Evolutionary conservation across 1,284 basidiomycete genomes (phyloP).

Genomic region (Cystobasidium sp.): DNA sequence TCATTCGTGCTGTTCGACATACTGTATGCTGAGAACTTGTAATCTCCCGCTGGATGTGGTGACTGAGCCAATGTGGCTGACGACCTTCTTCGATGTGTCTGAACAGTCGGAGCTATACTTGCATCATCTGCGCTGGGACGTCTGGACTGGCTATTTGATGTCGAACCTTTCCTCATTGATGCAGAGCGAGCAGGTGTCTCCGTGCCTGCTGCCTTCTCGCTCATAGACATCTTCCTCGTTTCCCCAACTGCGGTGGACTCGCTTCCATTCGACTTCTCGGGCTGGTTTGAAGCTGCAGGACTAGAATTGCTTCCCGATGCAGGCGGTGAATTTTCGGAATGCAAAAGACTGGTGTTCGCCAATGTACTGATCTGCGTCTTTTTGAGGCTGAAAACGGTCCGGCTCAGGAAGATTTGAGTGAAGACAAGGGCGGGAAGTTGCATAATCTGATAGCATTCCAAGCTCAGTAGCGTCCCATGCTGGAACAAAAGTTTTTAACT

Average conservation of each 20-base stretch:
- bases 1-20: not conserved
- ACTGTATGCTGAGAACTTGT: not conserved
- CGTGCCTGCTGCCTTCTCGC: conserved; percentile 3
- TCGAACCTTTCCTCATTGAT: not conserved
- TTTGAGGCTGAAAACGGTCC: conserved; percentile 36
- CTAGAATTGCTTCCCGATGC: conserved; percentile 6
- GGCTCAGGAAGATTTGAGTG: conserved; percentile 41
- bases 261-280: conserved; percentile 16
- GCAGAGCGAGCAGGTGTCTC: not conserved
- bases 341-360: not conserved
- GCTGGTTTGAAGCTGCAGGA: conserved; percentile 2
- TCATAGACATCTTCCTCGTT: not conserved
- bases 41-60: not conserved
- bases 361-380: not conserved
- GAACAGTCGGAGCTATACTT: not conserved
- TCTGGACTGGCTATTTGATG: not conserved
- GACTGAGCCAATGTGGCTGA: conserved; percentile 1
- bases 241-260: conserved; percentile 1
- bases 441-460: conserved; percentile 5
- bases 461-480: not conserved
- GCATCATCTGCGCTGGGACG: conserved; percentile 1
- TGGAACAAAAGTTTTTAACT: not conserved
- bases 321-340: not conserved
- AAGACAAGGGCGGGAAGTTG: conserved; percentile 33
- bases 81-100: conserved; percentile 8